Base-by-base conservation (phyloP, 805 yeast genomes). In the Lachancea meyersii region DNA sequence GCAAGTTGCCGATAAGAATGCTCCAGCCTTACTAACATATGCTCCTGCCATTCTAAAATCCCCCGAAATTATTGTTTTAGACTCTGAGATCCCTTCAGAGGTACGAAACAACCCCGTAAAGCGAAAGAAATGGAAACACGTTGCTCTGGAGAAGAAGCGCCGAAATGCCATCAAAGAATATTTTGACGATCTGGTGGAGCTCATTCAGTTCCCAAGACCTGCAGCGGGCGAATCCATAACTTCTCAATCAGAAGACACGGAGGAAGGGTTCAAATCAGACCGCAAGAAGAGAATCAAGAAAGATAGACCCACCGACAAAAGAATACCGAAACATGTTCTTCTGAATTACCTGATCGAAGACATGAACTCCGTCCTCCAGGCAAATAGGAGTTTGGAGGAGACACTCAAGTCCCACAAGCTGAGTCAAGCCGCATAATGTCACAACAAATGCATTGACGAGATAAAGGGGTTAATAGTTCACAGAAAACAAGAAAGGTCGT, bases 91-190 rank as follows among this genome's bases (percentile, higher is more conserved):
- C 8, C 66, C 66, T 1, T 14, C 24, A 3, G 50, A 51, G 16
- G 35, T 61, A 2, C 27, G 21, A 19, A 36, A 45, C 24, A 55
- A 59, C 46, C 41, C 51, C 5, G 46, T 43, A 5, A 41, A 41
- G 31, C 19, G 56, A 5, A 55, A 56, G 38, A 60, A 57, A 48
- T 61, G 66, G 66, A 58, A 53, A 38, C 66, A 61, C 47, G 64
- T 61, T 4, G 54, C 56, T 32, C 42, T 58, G 14, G 67, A 62
- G 40, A 58, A 58, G 41, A 41, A 55, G 28, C 48, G 65, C 42
- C 53, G 66, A 44, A 52, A 49, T 38, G 48, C 53, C 14, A 60
- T 60, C 16, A 63, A 60, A 40, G 46, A 49, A 14, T 46, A 54
- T 9, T 64, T 60, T 43, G 60, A 60, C 21, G 50, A 51, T 11